Evolutionary conservation across 1,284 basidiomycete species (phyloP).

Genomic region (Xerocomus minutiporus): DNA sequence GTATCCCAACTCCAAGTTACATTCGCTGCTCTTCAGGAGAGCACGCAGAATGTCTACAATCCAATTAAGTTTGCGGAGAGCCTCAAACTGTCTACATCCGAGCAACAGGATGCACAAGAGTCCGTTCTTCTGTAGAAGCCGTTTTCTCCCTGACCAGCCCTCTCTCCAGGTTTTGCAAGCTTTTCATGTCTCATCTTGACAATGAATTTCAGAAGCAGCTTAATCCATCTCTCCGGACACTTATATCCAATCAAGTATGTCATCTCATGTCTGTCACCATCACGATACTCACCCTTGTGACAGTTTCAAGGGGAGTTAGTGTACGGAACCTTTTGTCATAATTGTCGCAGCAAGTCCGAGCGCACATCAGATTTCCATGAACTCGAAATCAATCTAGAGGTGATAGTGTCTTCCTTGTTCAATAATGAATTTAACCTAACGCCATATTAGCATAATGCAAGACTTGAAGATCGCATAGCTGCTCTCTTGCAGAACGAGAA

Average conservation of each 20-base stretch:
- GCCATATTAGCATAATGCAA: conserved; percentile 55
- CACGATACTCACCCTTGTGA: conserved; percentile 1
- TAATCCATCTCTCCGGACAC: conserved; percentile 52
- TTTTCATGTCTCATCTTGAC: conserved; percentile 86
- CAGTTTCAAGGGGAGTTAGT: conserved; percentile 84
- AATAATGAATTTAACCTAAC: background rate
- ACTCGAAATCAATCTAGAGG: conserved; percentile 79
- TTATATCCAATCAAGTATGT: conserved; percentile 67
- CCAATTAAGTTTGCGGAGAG: conserved; percentile 80
- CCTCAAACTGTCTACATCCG: conserved; percentile 68
- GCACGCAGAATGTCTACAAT: conserved; percentile 68
- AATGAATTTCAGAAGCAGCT: conserved; percentile 78
- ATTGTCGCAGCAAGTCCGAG: conserved; percentile 67
- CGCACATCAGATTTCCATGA: conserved; percentile 71
- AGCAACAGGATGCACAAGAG: conserved; percentile 96
- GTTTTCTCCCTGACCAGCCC: conserved; percentile 11
- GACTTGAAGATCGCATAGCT: conserved; percentile 66
- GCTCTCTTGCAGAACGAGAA: conserved; percentile 62
- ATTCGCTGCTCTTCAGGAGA: conserved; percentile 78
- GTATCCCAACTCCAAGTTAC: conserved; percentile 71
- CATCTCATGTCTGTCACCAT: background rate
- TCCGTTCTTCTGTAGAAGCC: conserved; percentile 35
- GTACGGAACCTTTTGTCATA: conserved; percentile 73
- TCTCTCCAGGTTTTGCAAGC: conserved; percentile 76
- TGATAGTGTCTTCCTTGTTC: background rate